Evolutionary conservation across 306 rosid genomes (phyloP).

Genomic region (Quercus dentata): DNA sequence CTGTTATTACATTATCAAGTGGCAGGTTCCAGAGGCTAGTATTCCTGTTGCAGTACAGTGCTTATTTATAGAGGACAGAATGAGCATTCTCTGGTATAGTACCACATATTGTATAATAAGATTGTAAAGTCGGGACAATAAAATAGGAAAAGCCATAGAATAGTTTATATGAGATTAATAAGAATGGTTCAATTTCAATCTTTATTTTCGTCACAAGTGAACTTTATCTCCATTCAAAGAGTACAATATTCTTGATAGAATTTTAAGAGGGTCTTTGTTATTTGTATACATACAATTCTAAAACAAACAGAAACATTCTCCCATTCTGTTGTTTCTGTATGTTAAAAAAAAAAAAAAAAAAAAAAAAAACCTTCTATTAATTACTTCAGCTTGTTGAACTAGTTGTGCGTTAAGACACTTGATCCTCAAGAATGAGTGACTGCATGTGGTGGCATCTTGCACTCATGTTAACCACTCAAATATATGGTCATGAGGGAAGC

Average conservation of each 20-base stretch:
- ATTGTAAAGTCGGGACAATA: neutral
- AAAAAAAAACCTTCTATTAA: too few relatives aligned
- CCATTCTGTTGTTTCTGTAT: neutral
- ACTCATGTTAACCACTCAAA: too few relatives aligned
- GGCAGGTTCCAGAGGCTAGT: constrained; percentile 4
- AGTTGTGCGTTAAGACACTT: too few relatives aligned
- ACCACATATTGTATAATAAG: constrained; percentile 15
- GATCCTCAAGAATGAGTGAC: too few relatives aligned
- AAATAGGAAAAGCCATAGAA: neutral
- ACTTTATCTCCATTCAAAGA: neutral
- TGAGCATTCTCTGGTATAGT: neutral
- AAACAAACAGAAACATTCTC: neutral
- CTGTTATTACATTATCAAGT: constrained; percentile 14
- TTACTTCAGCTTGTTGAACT: too few relatives aligned
- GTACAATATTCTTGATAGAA: neutral
- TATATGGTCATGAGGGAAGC: too few relatives aligned
- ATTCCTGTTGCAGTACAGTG: neutral
- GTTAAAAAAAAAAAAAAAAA: too few relatives aligned
- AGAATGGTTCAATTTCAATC: neutral
- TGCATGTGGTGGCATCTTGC: too few relatives aligned
- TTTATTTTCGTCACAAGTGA: neutral
- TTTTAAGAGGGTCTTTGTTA: neutral
- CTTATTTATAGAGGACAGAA: neutral
- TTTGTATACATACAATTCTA: neutral
- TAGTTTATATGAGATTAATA: neutral